Base-by-base conservation (phyloP, 352 stramenopile genomes). In the Globisporangium okanoganense region DNA sequence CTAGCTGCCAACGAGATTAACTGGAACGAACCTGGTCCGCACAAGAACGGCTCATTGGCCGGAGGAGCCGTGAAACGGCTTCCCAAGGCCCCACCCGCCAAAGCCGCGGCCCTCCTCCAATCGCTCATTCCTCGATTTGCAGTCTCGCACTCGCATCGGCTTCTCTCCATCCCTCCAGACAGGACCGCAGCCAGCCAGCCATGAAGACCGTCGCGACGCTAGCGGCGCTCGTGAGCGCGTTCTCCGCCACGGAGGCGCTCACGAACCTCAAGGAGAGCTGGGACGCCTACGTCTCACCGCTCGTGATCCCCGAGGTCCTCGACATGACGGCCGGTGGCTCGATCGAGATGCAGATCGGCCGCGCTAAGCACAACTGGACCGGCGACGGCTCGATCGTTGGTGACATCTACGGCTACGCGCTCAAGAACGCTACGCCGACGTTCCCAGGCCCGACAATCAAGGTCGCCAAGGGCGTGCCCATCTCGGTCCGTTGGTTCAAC, bases 401-500 rank as follows among this genome's bases (percentile, higher is more conserved):
- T 14, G 66, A 72, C 29, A 79, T 76, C 35, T 85, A 78, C 36
- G 76, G 76, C 51, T 83, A 85, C 38, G 76, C 64, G 24, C 62
- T 71, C 25, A 49, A 48, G 45, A 82, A 79, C 54, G 44, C 60
- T 7, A 79, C 73, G 13, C 57, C 71, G 25, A 82, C 73, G 43
- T 77, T 79, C 40, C 73, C 76, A 10, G 76, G 73, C 4, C 76
- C 76, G 27, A 85, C 76, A 5, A 73, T 85, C 56, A 76, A 81
- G 60, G 76, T 83, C 41, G 71, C 73, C 47, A 58, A 51, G 43
- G 69, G 68, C 13, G 67, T 82, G 22, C 69, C 71, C 22, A 81
- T 83, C 59, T 68, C 63, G 1, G 71, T 85, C 0, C 75, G 66
- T 1, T 85, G 76, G 76, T 83, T 71, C 56, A 90, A 90, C 48